These are phyloP conservation scores for Diplodia scrobiculata DNA, from an alignment of 2,329 filamentous ascomycete genomes.

Conservation along the genomic window DNA sequence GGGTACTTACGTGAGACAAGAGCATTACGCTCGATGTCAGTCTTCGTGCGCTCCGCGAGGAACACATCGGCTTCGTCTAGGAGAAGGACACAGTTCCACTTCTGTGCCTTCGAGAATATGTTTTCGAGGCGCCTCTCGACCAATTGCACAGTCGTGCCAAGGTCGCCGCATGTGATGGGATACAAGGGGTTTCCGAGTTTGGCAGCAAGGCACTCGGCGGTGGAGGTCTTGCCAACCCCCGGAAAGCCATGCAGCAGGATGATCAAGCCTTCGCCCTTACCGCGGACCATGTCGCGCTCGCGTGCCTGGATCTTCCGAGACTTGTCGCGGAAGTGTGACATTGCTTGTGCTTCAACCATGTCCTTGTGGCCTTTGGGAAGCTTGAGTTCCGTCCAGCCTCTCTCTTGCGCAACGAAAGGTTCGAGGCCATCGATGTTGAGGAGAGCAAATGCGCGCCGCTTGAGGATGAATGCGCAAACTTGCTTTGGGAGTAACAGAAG, in stretches of 20 bases:
- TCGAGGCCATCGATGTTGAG: slow-evolving; percentile 30
- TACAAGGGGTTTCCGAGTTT: slow-evolving; percentile 2
- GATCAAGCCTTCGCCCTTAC: slow-evolving; percentile 2
- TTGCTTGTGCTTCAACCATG: slow-evolving; percentile 31
- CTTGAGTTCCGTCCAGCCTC: slow-evolving; percentile 31
- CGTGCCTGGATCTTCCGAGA: slow-evolving; percentile 32
- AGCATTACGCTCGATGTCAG: slow-evolving; percentile 81
- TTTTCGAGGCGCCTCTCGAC: slow-evolving; percentile 30
- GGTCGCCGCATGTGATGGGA: slow-evolving; percentile 27
- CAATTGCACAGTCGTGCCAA: slow-evolving; percentile 25
- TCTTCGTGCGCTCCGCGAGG: slow-evolving; percentile 72
- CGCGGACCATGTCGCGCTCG: slow-evolving; percentile 4
- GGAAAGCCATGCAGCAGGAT: slow-evolving; percentile 21
- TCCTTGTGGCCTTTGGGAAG: slow-evolving; percentile 34
- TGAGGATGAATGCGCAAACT: slow-evolving; percentile 35
- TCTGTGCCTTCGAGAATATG: slow-evolving; percentile 29
- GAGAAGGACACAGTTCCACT: slow-evolving; percentile 22
- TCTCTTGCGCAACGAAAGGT: background rate
- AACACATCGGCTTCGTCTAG: slow-evolving; percentile 36
- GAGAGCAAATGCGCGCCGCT: slow-evolving; percentile 35
- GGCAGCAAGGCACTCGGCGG: background rate
- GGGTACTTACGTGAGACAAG: slow-evolving; percentile 64
- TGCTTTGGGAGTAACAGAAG: slow-evolving; percentile 30
- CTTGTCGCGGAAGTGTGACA: slow-evolving; percentile 29
- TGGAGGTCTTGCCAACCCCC: slow-evolving; percentile 20